Percentiles rank a stretch among this genome's conserved stretches.
These are phyloP conservation scores for Coemansia sp. DNA, from an alignment of 192 early-diverging fungal species.

Conservation along the genomic window DNA sequence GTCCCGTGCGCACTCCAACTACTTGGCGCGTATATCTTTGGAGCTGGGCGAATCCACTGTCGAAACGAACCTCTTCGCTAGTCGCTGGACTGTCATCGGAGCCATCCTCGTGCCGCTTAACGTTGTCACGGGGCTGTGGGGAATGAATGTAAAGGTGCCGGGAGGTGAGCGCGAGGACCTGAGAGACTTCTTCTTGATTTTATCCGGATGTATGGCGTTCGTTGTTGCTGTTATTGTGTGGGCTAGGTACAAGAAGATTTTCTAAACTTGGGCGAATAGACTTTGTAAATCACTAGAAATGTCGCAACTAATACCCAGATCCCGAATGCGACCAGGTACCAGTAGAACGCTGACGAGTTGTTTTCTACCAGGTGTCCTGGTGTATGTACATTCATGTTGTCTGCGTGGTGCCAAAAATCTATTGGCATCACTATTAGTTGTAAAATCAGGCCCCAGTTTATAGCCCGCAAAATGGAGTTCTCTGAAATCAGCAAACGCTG, in stretches of 20 bases:
- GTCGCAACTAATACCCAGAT: neutral
- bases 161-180: conserved; percentile 31
- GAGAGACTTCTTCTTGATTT: conserved; percentile 34
- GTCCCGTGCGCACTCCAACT: conserved; percentile 71
- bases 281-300: neutral
- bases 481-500: neutral
- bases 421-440: conserved; percentile 7
- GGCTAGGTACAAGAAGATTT: conserved; percentile 42
- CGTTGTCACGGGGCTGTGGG: conserved; percentile 76
- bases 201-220: conserved; percentile 35
- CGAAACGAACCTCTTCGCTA: conserved; percentile 80
- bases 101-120: conserved; percentile 89
- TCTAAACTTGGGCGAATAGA: conserved; percentile 13
- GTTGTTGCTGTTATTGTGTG: conserved; percentile 37
- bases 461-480: neutral
- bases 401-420: conserved; percentile 3
- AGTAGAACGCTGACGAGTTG: neutral
- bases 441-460: conserved; percentile 6
- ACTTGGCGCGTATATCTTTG: conserved; percentile 68
- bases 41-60: conserved; percentile 71
- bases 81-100: conserved; percentile 81
- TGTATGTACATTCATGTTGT: conserved; percentile 1
- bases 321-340: neutral
- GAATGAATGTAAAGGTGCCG: conserved; percentile 59
- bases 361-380: neutral